Conservation (phyloP, 345 rosid species). For the Citrus cavaleriei region DNA sequence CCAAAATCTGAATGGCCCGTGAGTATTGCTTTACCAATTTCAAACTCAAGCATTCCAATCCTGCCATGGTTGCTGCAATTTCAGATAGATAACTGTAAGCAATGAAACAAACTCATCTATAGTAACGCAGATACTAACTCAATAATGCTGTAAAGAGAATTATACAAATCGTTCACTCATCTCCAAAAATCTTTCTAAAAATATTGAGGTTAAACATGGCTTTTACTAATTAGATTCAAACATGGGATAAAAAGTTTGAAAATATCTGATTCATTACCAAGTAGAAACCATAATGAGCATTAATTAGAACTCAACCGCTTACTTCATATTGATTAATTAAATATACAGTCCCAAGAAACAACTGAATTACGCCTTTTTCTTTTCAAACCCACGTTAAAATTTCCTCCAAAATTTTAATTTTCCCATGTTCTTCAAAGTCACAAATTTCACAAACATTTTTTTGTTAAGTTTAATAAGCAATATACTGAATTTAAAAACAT, state of each 20-base stretch:
- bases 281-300: neutral
- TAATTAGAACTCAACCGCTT: neutral
- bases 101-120: neutral
- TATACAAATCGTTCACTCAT: neutral
- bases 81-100: neutral
- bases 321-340: neutral
- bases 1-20: conserved; percentile 13
- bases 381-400: neutral
- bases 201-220: neutral
- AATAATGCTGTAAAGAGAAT: neutral
- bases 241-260: neutral
- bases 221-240: neutral
- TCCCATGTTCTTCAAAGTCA: neutral
- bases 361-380: neutral
- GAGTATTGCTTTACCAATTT: conserved; percentile 12
- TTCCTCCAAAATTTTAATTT: neutral
- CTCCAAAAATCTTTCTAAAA: neutral
- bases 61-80: conserved; percentile 20
- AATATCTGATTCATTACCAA: neutral
- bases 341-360: neutral
- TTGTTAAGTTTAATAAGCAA: neutral
- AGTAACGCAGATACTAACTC: neutral
- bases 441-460: neutral
- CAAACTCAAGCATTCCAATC: conserved; percentile 28
- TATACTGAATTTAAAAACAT: neutral